Conservation (phyloP, 495 filamentous ascomycete genomes). For the Sabuloglossum arenarium region DNA sequence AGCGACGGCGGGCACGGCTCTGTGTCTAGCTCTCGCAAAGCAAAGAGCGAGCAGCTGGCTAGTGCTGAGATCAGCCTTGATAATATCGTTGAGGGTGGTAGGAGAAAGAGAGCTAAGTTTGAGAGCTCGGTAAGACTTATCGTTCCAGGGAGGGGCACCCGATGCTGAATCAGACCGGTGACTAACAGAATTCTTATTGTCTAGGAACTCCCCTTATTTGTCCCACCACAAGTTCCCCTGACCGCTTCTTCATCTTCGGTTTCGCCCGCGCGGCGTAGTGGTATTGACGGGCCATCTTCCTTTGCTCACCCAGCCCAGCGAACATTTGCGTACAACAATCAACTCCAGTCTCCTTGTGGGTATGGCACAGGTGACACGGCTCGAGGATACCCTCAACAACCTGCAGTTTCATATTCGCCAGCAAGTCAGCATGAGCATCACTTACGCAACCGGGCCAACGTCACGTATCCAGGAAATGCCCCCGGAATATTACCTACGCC, state of each 20-base stretch:
- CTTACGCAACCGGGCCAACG: conserved; percentile 27
- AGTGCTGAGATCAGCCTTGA: conserved; percentile 93
- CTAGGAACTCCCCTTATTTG: conserved; percentile 87
- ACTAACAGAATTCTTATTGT: neutral
- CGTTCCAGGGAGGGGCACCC: neutral
- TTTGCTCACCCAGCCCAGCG: conserved; percentile 52
- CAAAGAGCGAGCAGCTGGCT: conserved; percentile 60
- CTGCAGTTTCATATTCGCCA: neutral
- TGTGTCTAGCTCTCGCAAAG: conserved; percentile 43
- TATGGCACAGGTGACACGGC: conserved; percentile 34
- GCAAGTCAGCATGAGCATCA: conserved; percentile 35
- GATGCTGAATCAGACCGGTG: neutral
- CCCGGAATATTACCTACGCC: conserved; percentile 68
- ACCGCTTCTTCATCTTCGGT: conserved; percentile 77
- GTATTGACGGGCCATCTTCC: conserved; percentile 40
- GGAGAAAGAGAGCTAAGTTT: conserved; percentile 91
- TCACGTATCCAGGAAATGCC: conserved; percentile 16
- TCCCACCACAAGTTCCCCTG: conserved; percentile 77
- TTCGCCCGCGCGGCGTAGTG: conserved; percentile 60
- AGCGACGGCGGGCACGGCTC: conserved; percentile 59
- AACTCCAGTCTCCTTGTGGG: conserved; percentile 60
- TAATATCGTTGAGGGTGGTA: conserved; percentile 91
- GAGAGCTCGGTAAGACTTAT: conserved; percentile 69
- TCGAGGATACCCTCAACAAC: conserved; percentile 21
- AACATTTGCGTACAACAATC: conserved; percentile 47